phyloP scores from a whole-genome alignment of 75 land plant species.

The Chamaecyparis obtusa region DNA sequence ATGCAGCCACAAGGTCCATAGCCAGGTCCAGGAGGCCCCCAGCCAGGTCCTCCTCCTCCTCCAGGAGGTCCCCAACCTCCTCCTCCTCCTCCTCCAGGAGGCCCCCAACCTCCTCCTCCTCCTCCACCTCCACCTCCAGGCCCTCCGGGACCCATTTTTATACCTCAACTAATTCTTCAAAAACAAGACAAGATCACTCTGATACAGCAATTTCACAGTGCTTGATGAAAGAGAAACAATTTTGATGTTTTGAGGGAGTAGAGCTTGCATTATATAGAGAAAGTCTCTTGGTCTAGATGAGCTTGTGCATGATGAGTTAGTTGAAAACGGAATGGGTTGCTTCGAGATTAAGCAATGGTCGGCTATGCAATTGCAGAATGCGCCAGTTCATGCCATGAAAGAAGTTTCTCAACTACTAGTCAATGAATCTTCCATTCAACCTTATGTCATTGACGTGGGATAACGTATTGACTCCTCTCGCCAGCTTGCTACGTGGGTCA shows the following conservation, averaged over 20 bases:
- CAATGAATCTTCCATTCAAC: background rate
- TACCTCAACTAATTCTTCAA: background rate
- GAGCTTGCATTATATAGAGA: background rate
- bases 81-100: background rate
- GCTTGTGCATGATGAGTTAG: background rate
- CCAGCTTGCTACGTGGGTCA: too few relatives aligned
- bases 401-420: background rate
- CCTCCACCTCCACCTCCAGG: background rate
- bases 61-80: background rate
- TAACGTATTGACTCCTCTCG: too few relatives aligned
- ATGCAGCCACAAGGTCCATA: slow-evolving; percentile 1
- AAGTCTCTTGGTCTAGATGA: background rate
- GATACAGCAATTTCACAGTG: background rate
- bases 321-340: background rate
- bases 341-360: background rate
- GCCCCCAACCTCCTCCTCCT: background rate
- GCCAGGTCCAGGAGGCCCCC: background rate
- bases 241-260: background rate
- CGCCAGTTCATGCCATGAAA: background rate
- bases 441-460: too few relatives aligned
- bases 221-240: background rate
- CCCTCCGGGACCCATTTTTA: background rate
- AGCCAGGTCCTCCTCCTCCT: background rate
- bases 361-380: background rate
- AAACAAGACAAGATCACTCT: background rate